Percentiles rank a stretch among this genome's conserved stretches.
phyloP scores from a whole-genome alignment of 257 asterid genomes.

The Petunia axillaris region DNA sequence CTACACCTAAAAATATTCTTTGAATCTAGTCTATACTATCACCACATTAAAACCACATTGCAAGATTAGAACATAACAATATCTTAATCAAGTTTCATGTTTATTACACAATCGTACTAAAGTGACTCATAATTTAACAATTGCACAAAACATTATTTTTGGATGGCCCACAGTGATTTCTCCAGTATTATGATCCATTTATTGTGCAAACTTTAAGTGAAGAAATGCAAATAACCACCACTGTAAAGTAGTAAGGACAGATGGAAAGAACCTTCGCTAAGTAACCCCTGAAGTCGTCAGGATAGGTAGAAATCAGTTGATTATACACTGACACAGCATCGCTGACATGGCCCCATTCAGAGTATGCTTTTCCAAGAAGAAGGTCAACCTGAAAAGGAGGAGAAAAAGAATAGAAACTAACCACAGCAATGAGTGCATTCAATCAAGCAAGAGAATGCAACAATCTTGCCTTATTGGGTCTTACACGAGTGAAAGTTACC shows the following conservation, averaged over 20 bases:
- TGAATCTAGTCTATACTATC: slow-evolving; percentile 4
- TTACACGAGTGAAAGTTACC: slow-evolving; percentile 7
- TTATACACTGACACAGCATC: slow-evolving; percentile 90
- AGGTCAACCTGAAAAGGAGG: slow-evolving; percentile 64
- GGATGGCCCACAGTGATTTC: not conserved
- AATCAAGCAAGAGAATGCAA: slow-evolving; percentile 20
- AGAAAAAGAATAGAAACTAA: slow-evolving; percentile 2
- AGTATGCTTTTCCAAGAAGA: slow-evolving; percentile 92
- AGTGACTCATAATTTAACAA: not conserved
- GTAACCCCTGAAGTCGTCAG: slow-evolving; percentile 95
- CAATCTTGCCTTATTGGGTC: slow-evolving; percentile 19
- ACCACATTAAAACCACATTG: slow-evolving; percentile 17
- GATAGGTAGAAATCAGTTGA: slow-evolving; percentile 76
- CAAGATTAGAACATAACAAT: not conserved
- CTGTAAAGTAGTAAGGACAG: slow-evolving; percentile 15
- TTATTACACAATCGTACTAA: not conserved
- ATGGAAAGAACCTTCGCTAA: slow-evolving; percentile 75
- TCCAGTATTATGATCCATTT: not conserved
- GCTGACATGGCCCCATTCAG: slow-evolving; percentile 94
- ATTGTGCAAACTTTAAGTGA: not conserved
- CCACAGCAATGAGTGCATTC: slow-evolving; percentile 6
- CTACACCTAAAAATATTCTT: not conserved
- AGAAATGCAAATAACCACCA: slow-evolving; percentile 7
- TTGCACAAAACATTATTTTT: not conserved
- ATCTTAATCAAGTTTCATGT: not conserved